Evolutionary conservation across 306 rosid genomes (phyloP), one percentile per base, ranked within the genome.

Genomic region (Hippophae rhamnoides): DNA sequence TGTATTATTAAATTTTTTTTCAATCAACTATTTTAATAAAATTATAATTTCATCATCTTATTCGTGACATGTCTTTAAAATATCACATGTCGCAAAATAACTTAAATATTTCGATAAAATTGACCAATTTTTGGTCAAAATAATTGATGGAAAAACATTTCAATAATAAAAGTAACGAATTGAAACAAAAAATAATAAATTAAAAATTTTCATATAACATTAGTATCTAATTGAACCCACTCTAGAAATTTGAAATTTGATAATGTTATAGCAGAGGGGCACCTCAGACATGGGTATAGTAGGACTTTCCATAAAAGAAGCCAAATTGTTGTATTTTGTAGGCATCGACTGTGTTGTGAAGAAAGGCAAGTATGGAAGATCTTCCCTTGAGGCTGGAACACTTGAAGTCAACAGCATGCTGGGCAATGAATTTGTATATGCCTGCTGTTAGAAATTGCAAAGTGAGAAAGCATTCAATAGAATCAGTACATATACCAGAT

Each of bases 241-340:
- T 18, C 18, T 18, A 18, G 18, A 18, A 18, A 18, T 18, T 18
- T 18, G 40, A 73, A 27, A 63, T 49, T 7, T 26, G 9, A 13
- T 31, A 25, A 14, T 6, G 9, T 47, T 13, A 55, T 61, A 13
- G 43, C 46, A 69, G 74, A 69, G 61, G 66, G 31, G 45, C 65
- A 93, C 99, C 97, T 93, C 99, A 10, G 97, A 74, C 90, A 86
- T 88, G 76, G 83, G 75, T 55, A 93, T 82, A 72, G 86, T 54
- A 55, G 97, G 87, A 62, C 87, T 84, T 56, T 89, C 85, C 52
- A 86, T 75, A 59, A 95, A 82, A 71, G 98, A 83, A 57, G 96
- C 80, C 57, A 75, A 78, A 72, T 81, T 93, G 84, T 79, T 74
- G 65, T 89, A 93, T 64, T 93, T 88, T 47, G 84, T 61, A 58